Evolutionary conservation across 2,329 filamentous ascomycete genomes (phyloP).

Genomic region (Beauveria bassiana): DNA sequence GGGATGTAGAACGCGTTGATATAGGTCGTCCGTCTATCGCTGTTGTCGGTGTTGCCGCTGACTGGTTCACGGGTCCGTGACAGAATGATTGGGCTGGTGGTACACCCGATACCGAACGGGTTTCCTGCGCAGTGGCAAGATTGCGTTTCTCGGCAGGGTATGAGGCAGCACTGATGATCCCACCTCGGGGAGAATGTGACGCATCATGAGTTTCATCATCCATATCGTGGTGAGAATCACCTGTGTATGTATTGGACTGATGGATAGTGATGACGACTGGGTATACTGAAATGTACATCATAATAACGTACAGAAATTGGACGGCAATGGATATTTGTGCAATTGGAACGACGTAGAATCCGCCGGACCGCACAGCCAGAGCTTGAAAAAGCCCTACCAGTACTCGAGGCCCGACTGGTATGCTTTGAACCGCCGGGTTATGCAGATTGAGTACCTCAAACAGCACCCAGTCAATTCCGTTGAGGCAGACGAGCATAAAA

Average conservation of each 20-base stretch:
- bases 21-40: neutral
- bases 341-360: conserved; percentile 59
- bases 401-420: conserved; percentile 46
- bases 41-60: neutral
- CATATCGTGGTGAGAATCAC: conserved; percentile 46
- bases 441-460: conserved; percentile 60
- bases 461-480: conserved; percentile 55
- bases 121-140: neutral
- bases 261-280: conserved; percentile 57
- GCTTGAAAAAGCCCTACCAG: conserved; percentile 61
- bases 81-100: neutral
- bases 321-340: conserved; percentile 48
- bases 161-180: neutral
- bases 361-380: conserved; percentile 53
- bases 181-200: neutral
- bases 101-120: too few relatives aligned
- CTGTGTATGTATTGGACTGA: conserved; percentile 65
- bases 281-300: conserved; percentile 61
- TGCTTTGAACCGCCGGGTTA: conserved; percentile 44
- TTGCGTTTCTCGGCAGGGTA: neutral
- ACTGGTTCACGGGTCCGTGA: neutral
- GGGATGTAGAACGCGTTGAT: neutral
- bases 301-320: conserved; percentile 52
- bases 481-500: conserved; percentile 51
- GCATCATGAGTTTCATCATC: conserved; percentile 3